Evolutionary conservation across 306 rosid species (phyloP).

Genomic region (Prosopis cineraria): DNA sequence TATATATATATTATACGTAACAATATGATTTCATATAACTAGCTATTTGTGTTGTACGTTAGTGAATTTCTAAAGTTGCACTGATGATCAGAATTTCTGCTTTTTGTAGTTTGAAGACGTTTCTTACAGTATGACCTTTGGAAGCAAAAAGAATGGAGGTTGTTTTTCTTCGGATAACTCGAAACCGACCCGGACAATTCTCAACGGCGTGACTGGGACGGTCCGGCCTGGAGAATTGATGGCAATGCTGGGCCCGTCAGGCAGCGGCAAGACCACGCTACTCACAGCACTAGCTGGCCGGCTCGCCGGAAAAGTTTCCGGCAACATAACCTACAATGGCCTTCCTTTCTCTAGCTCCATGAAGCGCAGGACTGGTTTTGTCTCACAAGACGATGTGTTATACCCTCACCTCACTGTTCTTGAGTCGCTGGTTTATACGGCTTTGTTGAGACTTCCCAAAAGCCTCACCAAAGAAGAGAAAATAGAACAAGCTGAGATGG

Average conservation of each 20-base stretch:
- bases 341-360: slow-evolving; percentile 46
- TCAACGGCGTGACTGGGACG: slow-evolving; percentile 63
- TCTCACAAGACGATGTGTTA: slow-evolving; percentile 74
- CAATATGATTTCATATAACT: no score
- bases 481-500: slow-evolving; percentile 53
- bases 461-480: slow-evolving; percentile 58
- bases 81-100: background rate
- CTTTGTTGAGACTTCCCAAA: slow-evolving; percentile 66
- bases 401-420: slow-evolving; percentile 84
- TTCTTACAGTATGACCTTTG: slow-evolving; percentile 49
- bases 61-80: background rate
- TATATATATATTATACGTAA: no score
- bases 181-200: slow-evolving; percentile 46
- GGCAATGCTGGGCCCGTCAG: slow-evolving; percentile 94
- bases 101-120: slow-evolving; percentile 74
- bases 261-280: slow-evolving; percentile 89
- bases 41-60: background rate
- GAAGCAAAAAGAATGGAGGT: slow-evolving; percentile 30
- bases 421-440: slow-evolving; percentile 70
- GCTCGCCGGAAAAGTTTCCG: slow-evolving; percentile 61
- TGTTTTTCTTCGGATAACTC: slow-evolving; percentile 45
- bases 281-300: slow-evolving; percentile 73
- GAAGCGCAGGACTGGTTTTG: slow-evolving; percentile 76
- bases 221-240: slow-evolving; percentile 75
- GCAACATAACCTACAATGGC: slow-evolving; percentile 73